Percentiles rank a stretch among this genome's conserved stretches.
Evolutionary conservation across 1,284 basidiomycete species (phyloP).

Genomic region (Trichosporon sp.): DNA sequence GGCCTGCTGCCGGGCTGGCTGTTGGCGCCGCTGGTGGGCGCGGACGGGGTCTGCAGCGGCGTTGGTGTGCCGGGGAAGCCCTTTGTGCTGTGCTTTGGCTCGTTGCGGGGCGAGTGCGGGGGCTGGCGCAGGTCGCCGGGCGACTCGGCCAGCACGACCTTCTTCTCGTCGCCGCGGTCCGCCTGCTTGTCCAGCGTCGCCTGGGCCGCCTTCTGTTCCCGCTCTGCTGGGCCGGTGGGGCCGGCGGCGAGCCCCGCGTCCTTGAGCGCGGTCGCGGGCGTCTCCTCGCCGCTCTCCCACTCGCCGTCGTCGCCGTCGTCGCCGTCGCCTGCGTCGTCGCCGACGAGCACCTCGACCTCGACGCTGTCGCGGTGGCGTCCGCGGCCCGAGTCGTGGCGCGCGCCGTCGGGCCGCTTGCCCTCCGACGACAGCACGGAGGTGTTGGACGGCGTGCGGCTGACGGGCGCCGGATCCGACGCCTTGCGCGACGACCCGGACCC

Average conservation of each 20-base stretch:
- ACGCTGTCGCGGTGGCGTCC: background rate
- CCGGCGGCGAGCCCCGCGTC: background rate
- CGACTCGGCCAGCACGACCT: background rate
- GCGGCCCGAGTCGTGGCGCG: background rate
- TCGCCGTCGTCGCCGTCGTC: constrained; percentile 12
- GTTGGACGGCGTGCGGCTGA: background rate
- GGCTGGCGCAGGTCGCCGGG: background rate
- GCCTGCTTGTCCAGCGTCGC: constrained; percentile 7
- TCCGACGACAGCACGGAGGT: background rate
- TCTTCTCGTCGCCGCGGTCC: background rate
- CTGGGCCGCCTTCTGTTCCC: background rate
- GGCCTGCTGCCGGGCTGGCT: background rate
- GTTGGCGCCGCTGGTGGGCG: background rate
- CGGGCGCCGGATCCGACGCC: background rate
- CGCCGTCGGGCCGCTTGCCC: background rate
- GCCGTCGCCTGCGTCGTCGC: background rate
- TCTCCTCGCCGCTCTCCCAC: constrained; percentile 23
- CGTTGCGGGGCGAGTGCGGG: background rate
- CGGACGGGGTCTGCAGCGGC: background rate
- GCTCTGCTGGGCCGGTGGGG: background rate
- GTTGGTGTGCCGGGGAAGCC: constrained; percentile 1
- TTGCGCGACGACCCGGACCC: background rate
- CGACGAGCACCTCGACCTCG: constrained; percentile 15
- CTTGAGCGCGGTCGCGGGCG: constrained; percentile 4
- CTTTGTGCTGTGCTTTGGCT: background rate